A percentile compares a stretch with the other conserved stretches of the same genome.
phyloP scores from a whole-genome alignment of 106 monocot species.

The Allium cepa region DNA sequence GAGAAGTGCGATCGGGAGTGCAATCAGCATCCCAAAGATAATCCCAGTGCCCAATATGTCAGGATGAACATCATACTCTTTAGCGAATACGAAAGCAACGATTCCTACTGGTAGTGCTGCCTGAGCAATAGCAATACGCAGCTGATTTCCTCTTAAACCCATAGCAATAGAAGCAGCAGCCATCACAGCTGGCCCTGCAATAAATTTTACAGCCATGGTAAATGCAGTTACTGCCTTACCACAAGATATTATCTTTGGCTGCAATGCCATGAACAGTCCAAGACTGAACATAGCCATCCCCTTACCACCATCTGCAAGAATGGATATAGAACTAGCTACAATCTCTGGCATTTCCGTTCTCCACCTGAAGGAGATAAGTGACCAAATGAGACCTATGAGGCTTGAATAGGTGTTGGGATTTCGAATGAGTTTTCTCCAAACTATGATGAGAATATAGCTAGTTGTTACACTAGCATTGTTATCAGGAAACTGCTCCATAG shows the following conservation, averaged over 20 bases:
- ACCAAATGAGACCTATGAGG: not conserved
- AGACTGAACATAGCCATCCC: conserved; percentile 24
- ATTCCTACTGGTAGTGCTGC: conserved; percentile 59
- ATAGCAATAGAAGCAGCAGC: no score
- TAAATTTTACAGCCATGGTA: conserved; percentile 25
- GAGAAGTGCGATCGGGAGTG: conserved; percentile 25
- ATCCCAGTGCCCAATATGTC: conserved; percentile 60
- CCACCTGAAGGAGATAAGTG: conserved; percentile 31
- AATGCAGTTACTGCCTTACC: conserved; percentile 46
- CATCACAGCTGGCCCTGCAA: no score
- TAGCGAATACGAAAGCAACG: conserved; percentile 58
- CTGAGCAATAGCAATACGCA: conserved; percentile 18
- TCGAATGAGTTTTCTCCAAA: no score
- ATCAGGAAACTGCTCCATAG: conserved; percentile 51
- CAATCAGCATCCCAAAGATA: conserved; percentile 56
- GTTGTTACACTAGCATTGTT: not conserved
- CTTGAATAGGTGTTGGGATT: no score
- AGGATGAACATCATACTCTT: conserved; percentile 55
- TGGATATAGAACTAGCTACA: conserved; percentile 49
- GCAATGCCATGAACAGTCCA: no score
- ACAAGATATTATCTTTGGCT: conserved; percentile 59
- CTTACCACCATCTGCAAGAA: conserved; percentile 58
- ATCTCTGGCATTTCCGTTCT: conserved; percentile 53
- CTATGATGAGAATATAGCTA: no score
- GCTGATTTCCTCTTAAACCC: no score